These are phyloP conservation scores for Pseudoscleropodium purum DNA, from an alignment of 225 moss, liverwort and hornwort genomes.

Conservation along the genomic window DNA sequence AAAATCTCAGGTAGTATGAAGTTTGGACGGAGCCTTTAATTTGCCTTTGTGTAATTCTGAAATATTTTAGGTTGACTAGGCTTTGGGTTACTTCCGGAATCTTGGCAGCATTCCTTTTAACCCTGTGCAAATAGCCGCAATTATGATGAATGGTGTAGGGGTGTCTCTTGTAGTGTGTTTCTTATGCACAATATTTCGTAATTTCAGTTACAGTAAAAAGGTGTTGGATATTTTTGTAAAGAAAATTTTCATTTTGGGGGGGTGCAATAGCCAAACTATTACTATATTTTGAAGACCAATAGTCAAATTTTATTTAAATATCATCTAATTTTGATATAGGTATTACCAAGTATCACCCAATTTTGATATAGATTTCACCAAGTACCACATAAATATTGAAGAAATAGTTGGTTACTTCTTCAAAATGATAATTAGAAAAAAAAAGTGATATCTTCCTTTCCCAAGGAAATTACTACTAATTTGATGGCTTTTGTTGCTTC, in stretches of 20 bases:
- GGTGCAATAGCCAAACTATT: neutral
- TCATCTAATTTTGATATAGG: neutral
- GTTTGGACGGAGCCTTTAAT: neutral
- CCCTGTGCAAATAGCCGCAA: neutral
- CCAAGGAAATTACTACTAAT: neutral
- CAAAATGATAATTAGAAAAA: neutral
- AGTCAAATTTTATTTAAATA: neutral
- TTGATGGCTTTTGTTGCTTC: neutral
- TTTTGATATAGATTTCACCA: neutral
- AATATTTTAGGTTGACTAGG: neutral
- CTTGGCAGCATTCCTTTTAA: neutral
- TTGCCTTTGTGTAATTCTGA: neutral
- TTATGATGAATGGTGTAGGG: neutral
- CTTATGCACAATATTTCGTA: accelerated
- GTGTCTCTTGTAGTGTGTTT: neutral
- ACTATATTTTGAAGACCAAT: neutral
- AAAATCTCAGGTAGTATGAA: too few relatives aligned
- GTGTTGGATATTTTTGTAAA: neutral
- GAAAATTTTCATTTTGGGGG: neutral
- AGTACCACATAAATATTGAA: neutral
- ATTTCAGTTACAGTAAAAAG: neutral
- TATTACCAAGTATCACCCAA: neutral
- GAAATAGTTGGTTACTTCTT: neutral
- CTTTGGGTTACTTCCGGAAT: neutral
- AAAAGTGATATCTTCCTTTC: neutral